phyloP scores from a whole-genome alignment of 2,329 filamentous ascomycete genomes.

The Hymenoscyphus infarciens region DNA sequence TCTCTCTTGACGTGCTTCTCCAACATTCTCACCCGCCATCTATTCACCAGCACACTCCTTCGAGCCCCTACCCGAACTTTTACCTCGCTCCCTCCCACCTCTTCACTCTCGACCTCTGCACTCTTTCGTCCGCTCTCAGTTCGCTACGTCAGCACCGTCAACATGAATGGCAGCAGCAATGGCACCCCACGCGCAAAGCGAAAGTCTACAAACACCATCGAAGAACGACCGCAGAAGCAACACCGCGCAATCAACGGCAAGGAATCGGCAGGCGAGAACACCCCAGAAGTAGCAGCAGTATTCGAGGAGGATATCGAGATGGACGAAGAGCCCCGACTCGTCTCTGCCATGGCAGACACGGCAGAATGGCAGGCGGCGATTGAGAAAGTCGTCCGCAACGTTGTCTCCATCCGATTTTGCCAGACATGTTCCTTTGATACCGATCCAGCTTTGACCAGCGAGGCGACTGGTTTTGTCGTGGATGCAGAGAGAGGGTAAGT shows the following conservation, averaged over 20 bases:
- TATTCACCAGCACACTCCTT: not conserved
- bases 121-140: not conserved
- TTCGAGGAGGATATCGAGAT: conserved; percentile 35
- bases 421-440: conserved; percentile 98
- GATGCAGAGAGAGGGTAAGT: conserved; percentile 77
- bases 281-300: conserved; percentile 28
- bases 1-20: conserved; percentile 23
- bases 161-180: conserved; percentile 32
- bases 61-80: not conserved
- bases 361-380: conserved; percentile 95
- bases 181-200: conserved; percentile 30
- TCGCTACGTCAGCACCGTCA: conserved; percentile 5
- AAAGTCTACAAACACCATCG: conserved; percentile 30
- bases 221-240: conserved; percentile 35
- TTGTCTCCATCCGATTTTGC: conserved; percentile 98
- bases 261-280: conserved; percentile 35
- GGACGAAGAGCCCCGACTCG: conserved; percentile 37
- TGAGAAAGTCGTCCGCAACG: conserved; percentile 87
- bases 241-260: conserved; percentile 34
- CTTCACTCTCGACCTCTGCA: not conserved
- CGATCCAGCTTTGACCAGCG: conserved; percentile 87
- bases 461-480: conserved; percentile 96
- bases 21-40: conserved; percentile 21
- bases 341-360: conserved; percentile 47
- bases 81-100: not conserved